phyloP scores from a whole-genome alignment of 192 early-diverging fungal species.

The Coemansia sp. region DNA sequence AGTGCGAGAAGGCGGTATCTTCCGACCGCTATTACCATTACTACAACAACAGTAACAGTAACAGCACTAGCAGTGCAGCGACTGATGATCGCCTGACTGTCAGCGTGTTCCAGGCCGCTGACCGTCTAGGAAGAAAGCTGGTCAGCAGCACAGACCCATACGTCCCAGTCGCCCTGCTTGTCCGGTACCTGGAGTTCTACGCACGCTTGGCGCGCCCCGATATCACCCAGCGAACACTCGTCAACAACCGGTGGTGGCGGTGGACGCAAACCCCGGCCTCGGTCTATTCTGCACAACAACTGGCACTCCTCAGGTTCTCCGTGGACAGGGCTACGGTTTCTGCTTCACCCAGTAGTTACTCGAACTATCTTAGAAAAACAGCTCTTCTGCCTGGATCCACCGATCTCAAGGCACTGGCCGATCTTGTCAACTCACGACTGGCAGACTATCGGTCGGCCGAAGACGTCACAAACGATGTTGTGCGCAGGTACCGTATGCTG shows the following conservation, averaged over 20 bases:
- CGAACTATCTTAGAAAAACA: conserved; percentile 10
- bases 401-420: neutral
- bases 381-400: neutral
- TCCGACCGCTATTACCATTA: neutral
- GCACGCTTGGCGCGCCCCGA: conserved; percentile 44
- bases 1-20: neutral
- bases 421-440: conserved; percentile 10
- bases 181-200: conserved; percentile 38
- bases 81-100: conserved; percentile 1
- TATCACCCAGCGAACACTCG: conserved; percentile 25
- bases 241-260: neutral
- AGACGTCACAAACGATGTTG: conserved; percentile 14
- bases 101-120: conserved; percentile 21
- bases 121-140: conserved; percentile 21
- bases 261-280: conserved; percentile 23
- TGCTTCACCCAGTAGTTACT: neutral
- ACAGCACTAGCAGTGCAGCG: neutral
- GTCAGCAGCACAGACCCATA: neutral
- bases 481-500: conserved; percentile 19
- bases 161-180: neutral
- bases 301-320: conserved; percentile 26
- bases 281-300: conserved; percentile 26
- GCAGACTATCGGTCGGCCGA: neutral
- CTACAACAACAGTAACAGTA: neutral
- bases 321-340: conserved; percentile 12